phyloP scores from a whole-genome alignment of 208 protist genomes.

The Porcisia deanei region DNA sequence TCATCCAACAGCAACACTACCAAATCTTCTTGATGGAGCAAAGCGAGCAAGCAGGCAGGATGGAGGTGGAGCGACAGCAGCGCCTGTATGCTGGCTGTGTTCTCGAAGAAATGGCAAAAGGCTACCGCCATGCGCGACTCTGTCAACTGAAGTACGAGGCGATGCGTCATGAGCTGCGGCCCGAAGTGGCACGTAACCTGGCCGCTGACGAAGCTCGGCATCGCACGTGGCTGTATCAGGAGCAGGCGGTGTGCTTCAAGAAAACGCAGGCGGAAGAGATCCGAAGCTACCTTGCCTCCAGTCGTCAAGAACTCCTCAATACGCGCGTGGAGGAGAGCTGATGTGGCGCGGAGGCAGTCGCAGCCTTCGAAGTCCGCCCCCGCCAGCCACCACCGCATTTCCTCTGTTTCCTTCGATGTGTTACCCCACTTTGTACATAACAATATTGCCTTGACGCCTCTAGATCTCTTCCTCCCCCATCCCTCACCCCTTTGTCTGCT shows the following conservation, averaged over 20 bases:
- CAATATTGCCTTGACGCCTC: not conserved
- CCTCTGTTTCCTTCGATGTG: not conserved
- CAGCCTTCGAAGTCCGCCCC: not conserved
- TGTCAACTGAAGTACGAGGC: slow-evolving; percentile 30
- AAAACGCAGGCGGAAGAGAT: slow-evolving; percentile 22
- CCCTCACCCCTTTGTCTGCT: too few relatives aligned
- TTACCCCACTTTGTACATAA: not conserved
- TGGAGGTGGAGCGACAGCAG: slow-evolving; percentile 34
- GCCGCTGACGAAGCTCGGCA: slow-evolving; percentile 26
- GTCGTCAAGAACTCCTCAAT: slow-evolving; percentile 5
- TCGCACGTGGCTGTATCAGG: slow-evolving; percentile 25
- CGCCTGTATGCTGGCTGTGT: slow-evolving; percentile 23
- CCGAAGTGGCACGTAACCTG: slow-evolving; percentile 21
- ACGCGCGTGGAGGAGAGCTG: slow-evolving; percentile 8
- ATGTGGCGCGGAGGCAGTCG: not conserved
- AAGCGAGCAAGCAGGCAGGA: slow-evolving; percentile 17
- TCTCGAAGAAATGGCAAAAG: slow-evolving; percentile 25
- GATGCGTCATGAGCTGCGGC: slow-evolving; percentile 9
- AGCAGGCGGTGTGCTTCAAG: slow-evolving; percentile 24
- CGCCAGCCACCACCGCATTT: not conserved
- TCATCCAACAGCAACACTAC: slow-evolving; percentile 27
- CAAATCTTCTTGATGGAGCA: slow-evolving; percentile 31
- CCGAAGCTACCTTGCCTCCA: slow-evolving; percentile 19
- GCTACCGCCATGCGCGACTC: slow-evolving; percentile 25
- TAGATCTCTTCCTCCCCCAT: not conserved